Percentiles rank a stretch among this genome's conserved stretches.
Conservation (phyloP, 805 yeast species). For the Torulaspora franciscae region DNA sequence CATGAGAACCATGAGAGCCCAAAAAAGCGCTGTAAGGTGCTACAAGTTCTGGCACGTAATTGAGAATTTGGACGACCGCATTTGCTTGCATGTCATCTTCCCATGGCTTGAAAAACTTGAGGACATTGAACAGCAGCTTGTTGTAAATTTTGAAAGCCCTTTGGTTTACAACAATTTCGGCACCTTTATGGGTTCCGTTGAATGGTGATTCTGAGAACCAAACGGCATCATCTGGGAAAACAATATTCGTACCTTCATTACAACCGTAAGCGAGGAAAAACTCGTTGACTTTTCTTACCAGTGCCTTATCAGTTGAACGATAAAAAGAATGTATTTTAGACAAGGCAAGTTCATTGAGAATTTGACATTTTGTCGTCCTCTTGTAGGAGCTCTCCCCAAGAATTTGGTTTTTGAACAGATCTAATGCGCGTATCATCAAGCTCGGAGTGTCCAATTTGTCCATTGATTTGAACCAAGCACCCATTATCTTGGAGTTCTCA, state of each 20-base stretch:
- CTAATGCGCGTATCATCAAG: constrained; percentile 40
- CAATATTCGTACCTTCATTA: constrained; percentile 46
- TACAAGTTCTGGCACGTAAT: constrained; percentile 59
- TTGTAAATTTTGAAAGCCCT: constrained; percentile 59
- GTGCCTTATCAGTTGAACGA: constrained; percentile 35
- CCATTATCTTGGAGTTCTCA: constrained; percentile 53
- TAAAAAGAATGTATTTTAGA: constrained; percentile 53
- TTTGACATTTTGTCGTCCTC: constrained; percentile 64
- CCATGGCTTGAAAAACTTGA: constrained; percentile 74
- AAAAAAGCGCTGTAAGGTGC: constrained; percentile 62
- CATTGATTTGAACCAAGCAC: constrained; percentile 63
- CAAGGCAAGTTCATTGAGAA: constrained; percentile 73
- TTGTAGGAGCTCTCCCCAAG: constrained; percentile 56
- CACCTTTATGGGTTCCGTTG: constrained; percentile 37
- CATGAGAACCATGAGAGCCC: constrained; percentile 64
- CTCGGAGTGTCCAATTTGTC: constrained; percentile 48
- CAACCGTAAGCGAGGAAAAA: constrained; percentile 49
- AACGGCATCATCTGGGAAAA: constrained; percentile 43
- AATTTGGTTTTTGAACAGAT: constrained; percentile 47
- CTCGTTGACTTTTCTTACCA: constrained; percentile 40
- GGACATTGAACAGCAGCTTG: constrained; percentile 55
- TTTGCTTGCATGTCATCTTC: constrained; percentile 61
- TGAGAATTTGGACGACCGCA: constrained; percentile 48
- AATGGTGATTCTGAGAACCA: constrained; percentile 43
- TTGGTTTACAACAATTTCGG: constrained; percentile 43